Percentiles rank a stretch among this genome's conserved stretches.
These are phyloP conservation scores for Microcos paniculata DNA, from an alignment of 345 rosid species.

Conservation along the genomic window DNA sequence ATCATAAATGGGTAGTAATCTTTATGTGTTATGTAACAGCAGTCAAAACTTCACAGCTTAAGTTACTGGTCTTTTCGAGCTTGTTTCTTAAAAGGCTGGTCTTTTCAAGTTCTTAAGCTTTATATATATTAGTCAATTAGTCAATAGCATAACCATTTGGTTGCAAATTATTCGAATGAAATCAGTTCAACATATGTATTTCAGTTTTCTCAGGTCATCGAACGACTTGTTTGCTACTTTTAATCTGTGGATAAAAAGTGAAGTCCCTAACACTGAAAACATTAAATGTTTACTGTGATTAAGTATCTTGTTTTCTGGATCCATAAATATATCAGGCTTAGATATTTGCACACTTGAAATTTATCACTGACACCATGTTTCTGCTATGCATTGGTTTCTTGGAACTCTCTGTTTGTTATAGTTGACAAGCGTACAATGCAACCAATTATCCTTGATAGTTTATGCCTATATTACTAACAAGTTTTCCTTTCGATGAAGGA, in stretches of 20 bases:
- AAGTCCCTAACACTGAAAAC: not conserved
- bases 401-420: not conserved
- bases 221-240: not conserved
- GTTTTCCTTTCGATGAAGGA: not conserved
- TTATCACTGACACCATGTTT: not conserved
- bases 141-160: not conserved
- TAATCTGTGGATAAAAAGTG: not conserved
- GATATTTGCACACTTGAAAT: not conserved
- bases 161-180: not conserved
- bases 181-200: not conserved
- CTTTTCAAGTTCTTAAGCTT: not conserved
- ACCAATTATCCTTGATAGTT: not conserved
- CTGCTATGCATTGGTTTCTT: not conserved
- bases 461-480: not conserved
- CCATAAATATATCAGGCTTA: not conserved
- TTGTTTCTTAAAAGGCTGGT: too few species aligned
- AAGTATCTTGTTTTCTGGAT: constrained; percentile 7
- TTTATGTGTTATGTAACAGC: not conserved
- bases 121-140: not conserved
- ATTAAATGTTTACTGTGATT: not conserved
- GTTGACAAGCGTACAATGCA: not conserved
- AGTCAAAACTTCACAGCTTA: not conserved
- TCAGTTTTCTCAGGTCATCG: not conserved
- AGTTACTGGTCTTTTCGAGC: not conserved
- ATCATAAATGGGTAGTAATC: not conserved